Evolutionary conservation across 2,329 filamentous ascomycete genomes (phyloP).

Genomic region (Emmonsiellopsis sp.): DNA sequence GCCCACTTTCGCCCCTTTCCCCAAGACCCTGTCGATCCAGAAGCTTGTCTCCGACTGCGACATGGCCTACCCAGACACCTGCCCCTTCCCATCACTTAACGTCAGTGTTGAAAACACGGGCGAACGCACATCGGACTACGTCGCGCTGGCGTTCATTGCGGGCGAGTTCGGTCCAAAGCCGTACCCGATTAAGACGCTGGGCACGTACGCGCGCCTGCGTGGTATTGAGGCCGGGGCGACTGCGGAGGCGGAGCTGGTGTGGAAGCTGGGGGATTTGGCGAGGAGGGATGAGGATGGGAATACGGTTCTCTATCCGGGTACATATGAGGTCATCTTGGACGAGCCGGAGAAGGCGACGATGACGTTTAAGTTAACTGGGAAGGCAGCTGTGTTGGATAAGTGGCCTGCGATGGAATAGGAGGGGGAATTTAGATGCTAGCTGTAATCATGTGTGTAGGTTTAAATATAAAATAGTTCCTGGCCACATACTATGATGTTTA

Average conservation of each 20-base stretch:
- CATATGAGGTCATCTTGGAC: conserved; percentile 21
- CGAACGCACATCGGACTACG: conserved; percentile 20
- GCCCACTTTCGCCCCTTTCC: conserved; percentile 33
- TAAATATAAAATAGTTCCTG: too few relatives aligned
- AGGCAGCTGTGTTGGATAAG: conserved; percentile 10
- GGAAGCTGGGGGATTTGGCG: conserved; percentile 20
- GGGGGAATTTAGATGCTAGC: too few relatives aligned
- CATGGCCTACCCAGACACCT: conserved; percentile 17
- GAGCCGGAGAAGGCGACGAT: conserved; percentile 15
- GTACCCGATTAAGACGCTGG: conserved; percentile 23
- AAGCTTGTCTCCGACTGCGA: conserved; percentile 25
- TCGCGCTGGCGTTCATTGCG: conserved; percentile 21
- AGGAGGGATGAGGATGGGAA: conserved; percentile 20
- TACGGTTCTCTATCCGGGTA: conserved; percentile 21
- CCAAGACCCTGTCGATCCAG: conserved; percentile 16
- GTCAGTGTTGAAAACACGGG: conserved; percentile 21
- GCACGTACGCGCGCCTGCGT: conserved; percentile 15
- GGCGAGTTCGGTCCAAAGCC: conserved; percentile 20
- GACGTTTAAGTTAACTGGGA: conserved; percentile 19
- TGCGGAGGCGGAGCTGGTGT: conserved; percentile 13
- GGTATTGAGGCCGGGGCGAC: conserved; percentile 9
- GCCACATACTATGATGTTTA: too few relatives aligned
- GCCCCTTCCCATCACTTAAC: conserved; percentile 18
- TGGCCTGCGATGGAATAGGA: background rate
- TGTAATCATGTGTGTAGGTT: too few relatives aligned